Base-by-base conservation (phyloP, 106 monocot genomes). In the Chionographis japonica region DNA sequence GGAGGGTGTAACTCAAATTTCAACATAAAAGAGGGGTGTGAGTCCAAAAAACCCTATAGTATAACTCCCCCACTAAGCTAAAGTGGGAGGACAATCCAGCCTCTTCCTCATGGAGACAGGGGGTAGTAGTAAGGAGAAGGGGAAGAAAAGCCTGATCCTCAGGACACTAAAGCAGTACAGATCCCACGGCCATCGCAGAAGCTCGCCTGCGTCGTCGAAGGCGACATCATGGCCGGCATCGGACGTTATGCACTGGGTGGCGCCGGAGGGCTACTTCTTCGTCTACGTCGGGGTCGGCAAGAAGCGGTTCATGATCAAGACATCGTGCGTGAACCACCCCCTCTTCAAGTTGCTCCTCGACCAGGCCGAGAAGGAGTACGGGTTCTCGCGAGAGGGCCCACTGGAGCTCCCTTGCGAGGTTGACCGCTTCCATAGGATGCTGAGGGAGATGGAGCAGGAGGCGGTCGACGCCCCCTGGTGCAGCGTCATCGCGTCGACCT, bases 371-470 rank as follows among this genome's bases (percentile, higher is more conserved):
- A 58, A 18, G 64, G 77, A 50, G 38, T 64, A 65, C 38, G 70
- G 59, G 3, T 64, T 37, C 51, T 37, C 55, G 4, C 19, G 19
- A 2, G 46, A 13, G 3, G 77, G 77, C 2, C 77, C 77, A 0
- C 12, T 77, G 13, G 50, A 77, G 70, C 70, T 77, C 14, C 77
- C 77, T 0, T 77, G 77, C 58, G 58, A 66, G 20, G 77, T 71
- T 4, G 65, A 77, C 0, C 19, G 50, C 14, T 77, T 77, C 64
- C 10, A 50, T 10, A 20, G 35, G 36, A 66, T 66, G 12, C 2
- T 77, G n/a, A 52, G 64, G 49, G 77, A 77, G 65, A 71, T 77
- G 58, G 77, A 77, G 27, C 52, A 63, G 38, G 70, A 70, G 50
- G 20, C 35, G 68, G 37, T 46, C 2, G 50, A 18, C 3, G 19